These are phyloP conservation scores for Cornus kousa DNA, from an alignment of 148 eudicot species.

Conservation along the genomic window DNA sequence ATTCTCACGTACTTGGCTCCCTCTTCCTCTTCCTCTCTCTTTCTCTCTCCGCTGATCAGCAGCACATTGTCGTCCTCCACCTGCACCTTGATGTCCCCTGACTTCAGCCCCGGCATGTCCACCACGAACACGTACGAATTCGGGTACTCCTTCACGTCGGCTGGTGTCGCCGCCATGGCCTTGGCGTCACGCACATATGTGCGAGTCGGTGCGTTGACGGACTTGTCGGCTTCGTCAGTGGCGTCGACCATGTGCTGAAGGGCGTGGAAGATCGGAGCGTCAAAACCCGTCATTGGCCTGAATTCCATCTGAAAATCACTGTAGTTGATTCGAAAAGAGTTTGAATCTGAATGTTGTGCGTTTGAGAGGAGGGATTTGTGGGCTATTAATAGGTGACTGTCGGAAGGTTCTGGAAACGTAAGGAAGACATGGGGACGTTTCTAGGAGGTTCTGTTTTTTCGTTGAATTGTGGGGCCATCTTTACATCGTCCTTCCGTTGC, in stretches of 20 bases:
- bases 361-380: too few relatives aligned
- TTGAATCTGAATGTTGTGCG: too few relatives aligned
- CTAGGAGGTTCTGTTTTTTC: too few relatives aligned
- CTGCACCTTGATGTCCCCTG: conserved; percentile 58
- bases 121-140: conserved; percentile 50
- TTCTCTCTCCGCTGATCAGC: conserved; percentile 57
- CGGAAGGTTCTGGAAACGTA: too few relatives aligned
- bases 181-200: conserved; percentile 60
- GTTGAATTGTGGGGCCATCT: too few relatives aligned
- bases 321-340: too few relatives aligned
- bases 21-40: conserved; percentile 52
- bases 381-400: too few relatives aligned
- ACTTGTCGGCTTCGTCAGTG: conserved; percentile 28
- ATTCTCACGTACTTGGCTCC: conserved; percentile 62
- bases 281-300: too few relatives aligned
- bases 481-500: too few relatives aligned
- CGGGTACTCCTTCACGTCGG: conserved; percentile 64
- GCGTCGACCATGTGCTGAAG: conserved; percentile 49
- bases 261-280: conserved; percentile 37
- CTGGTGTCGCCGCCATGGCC: conserved; percentile 63
- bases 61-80: conserved; percentile 66
- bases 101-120: conserved; percentile 75
- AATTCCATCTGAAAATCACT: too few relatives aligned
- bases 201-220: conserved; percentile 34
- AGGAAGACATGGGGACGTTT: too few relatives aligned